Percentiles rank a stretch among this genome's conserved stretches.
Conservation (phyloP, 2,329 filamentous ascomycete genomes). For the Teratosphaeriaceae sp. region DNA sequence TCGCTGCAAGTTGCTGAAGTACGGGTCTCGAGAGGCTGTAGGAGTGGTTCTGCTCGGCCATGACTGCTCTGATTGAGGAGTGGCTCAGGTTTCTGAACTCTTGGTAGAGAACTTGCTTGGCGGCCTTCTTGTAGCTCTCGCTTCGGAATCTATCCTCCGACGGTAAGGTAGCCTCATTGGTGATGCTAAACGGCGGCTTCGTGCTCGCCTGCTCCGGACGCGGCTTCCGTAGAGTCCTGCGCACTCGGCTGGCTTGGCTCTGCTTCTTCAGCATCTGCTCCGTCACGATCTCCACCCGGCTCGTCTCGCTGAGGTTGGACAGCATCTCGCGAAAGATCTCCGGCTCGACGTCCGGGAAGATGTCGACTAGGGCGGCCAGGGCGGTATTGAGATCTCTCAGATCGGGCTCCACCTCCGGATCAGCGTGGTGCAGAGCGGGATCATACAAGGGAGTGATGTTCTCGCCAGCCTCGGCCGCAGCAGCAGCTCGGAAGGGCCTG, state of each 20-base stretch:
- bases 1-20: constrained; percentile 60
- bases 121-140: constrained; percentile 60
- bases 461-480: constrained; percentile 17
- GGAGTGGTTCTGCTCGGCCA: constrained; percentile 74
- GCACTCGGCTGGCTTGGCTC: constrained; percentile 62
- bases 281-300: constrained; percentile 67
- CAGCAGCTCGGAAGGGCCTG: constrained; percentile 22
- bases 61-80: constrained; percentile 68
- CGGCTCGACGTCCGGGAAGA: constrained; percentile 75
- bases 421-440: constrained; percentile 12
- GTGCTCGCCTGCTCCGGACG: not conserved
- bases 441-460: constrained; percentile 23
- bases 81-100: constrained; percentile 71
- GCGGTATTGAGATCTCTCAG: constrained; percentile 63
- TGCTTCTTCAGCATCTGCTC: constrained; percentile 69
- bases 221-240: constrained; percentile 29
- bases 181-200: not conserved
- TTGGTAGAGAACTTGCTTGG: constrained; percentile 59
- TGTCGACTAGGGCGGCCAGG: constrained; percentile 60
- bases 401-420: constrained; percentile 48
- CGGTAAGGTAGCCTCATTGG: constrained; percentile 35
- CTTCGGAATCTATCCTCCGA: constrained; percentile 62
- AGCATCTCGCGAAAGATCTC: constrained; percentile 82
- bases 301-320: constrained; percentile 66
- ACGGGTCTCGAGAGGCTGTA: constrained; percentile 67